Conservation (phyloP, 192 early-diverging fungal species). For the Funneliformis mosseae region DNA sequence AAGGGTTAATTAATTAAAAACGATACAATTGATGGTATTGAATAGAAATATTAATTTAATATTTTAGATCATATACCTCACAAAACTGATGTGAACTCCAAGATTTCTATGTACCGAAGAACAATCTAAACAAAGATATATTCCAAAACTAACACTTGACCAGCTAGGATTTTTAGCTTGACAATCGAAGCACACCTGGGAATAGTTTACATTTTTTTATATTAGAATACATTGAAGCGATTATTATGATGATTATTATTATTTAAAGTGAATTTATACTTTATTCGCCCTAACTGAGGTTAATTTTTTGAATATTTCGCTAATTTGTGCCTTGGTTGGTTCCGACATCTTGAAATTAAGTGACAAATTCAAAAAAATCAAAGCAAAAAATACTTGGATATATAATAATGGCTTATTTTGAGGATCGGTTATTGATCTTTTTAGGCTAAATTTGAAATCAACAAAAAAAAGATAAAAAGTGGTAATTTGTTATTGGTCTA, state of each 20-base stretch:
- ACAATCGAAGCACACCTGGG: slow-evolving; percentile 93
- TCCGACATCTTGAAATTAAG: slow-evolving; percentile 38
- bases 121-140: slow-evolving; percentile 96
- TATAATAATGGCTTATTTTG: no score
- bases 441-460: no score
- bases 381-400: no score
- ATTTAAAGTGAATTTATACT: slow-evolving; percentile 38
- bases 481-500: no score
- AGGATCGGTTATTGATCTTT: no score
- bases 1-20: background rate
- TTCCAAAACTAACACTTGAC: slow-evolving; percentile 91
- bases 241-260: background rate
- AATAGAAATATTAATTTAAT: background rate
- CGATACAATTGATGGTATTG: background rate
- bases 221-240: background rate
- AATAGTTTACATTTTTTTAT: no score
- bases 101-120: slow-evolving; percentile 94
- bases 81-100: slow-evolving; percentile 98
- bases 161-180: slow-evolving; percentile 93
- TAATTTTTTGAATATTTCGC: slow-evolving; percentile 68
- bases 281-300: slow-evolving; percentile 67
- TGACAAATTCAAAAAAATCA: no score
- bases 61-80: slow-evolving; percentile 60
- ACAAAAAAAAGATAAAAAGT: no score
- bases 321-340: slow-evolving; percentile 59